Evolutionary conservation across 2,329 filamentous ascomycete species (phyloP), one percentile per base, ranked within the genome.

Genomic region (Penicillium paneum): DNA sequence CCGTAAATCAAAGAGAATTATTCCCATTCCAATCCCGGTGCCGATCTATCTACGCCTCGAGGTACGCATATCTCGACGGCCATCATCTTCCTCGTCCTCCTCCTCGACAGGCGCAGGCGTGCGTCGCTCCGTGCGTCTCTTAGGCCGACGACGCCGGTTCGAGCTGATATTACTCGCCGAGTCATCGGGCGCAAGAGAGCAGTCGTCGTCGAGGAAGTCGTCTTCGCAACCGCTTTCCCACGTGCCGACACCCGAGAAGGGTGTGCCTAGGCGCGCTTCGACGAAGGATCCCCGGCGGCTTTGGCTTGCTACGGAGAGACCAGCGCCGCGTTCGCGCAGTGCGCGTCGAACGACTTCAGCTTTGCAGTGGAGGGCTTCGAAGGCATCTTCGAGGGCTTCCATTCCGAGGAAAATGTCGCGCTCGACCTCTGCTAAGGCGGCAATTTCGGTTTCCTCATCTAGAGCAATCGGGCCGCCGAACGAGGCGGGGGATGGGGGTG

Each of bases 361-460:
- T 66, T 87, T 88, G 62, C 85, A 83, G 69, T 97, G 93, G n/a
- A 97, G 80, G 28, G 84, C 85, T 75, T 97, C 93, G 64, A 97
- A 97, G 0, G 92, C 91, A 68, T 97, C 91, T 73, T 97, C 93
- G 24, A 97, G 82, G 0, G 86, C 86, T 74, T 97, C 93, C 93
- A 97, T 97, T 58, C 92, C 90, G 32, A 85, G 82, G 74, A 93
- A 97, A 54, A 97, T 96, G 67, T 96, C 91, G 7, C 91, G 85
- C 74, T 97, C 93, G 36, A 97, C 86, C 74, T 97, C 93, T 8
- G 91, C 91, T 6, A 97, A 81, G 1, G 90, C 89, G 0, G 89
- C 89, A 65, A 97, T 92, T 71, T 97, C 93, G 50, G 90, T 90
- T 67, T 97, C 93, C 72, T 97, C 93, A 69, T 97, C 93, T 55